These are phyloP conservation scores for Allantophomopsis lycopodina DNA, from an alignment of 2,329 filamentous ascomycete species.

Conservation along the genomic window DNA sequence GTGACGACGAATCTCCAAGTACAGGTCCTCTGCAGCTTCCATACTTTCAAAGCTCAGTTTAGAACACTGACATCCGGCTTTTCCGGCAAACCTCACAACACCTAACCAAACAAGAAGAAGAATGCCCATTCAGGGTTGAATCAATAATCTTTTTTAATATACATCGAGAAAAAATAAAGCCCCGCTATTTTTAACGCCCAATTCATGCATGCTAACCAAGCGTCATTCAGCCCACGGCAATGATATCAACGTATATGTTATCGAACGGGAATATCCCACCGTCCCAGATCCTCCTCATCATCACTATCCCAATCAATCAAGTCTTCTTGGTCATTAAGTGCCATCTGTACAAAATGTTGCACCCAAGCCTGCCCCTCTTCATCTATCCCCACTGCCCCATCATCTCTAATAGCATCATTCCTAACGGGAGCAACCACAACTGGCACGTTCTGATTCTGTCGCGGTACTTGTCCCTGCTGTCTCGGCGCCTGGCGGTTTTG, in stretches of 20 bases:
- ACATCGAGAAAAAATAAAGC: too few species aligned
- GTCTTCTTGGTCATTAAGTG: conserved; percentile 19
- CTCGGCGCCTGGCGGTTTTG: neutral
- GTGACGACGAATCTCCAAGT: too few species aligned
- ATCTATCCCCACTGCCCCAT: conserved; percentile 5
- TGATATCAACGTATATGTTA: conserved; percentile 2
- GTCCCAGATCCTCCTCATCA: conserved; percentile 29
- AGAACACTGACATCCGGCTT: too few species aligned
- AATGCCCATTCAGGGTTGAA: too few species aligned
- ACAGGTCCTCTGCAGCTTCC: too few species aligned
- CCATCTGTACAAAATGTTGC: conserved; percentile 19
- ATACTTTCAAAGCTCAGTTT: too few species aligned
- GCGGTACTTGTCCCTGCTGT: neutral
- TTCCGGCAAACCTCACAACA: too few species aligned
- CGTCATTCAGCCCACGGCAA: too few species aligned
- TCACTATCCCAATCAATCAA: conserved; percentile 20
- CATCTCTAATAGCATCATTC: neutral
- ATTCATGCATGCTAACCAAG: too few species aligned
- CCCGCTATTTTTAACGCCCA: too few species aligned
- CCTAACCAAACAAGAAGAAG: too few species aligned
- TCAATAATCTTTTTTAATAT: too few species aligned
- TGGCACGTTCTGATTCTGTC: neutral
- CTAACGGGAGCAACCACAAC: neutral
- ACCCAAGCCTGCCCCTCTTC: conserved; percentile 15
- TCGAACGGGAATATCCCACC: conserved; percentile 25